Conservation (phyloP, 345 rosid genomes). For the Rhizophora apiculata region DNA sequence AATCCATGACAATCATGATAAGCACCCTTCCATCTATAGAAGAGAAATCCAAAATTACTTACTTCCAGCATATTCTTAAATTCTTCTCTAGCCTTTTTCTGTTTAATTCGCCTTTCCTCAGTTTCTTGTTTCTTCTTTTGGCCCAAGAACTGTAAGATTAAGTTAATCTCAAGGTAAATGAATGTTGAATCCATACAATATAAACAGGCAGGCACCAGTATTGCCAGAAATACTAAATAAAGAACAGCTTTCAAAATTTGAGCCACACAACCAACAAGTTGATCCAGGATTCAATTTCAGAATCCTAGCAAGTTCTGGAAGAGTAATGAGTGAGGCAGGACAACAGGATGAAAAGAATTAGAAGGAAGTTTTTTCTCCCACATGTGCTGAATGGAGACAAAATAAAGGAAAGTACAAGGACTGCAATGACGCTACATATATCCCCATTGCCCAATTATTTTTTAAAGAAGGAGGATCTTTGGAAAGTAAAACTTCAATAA, state of each 20-base stretch:
- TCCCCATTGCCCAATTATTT: too few relatives aligned
- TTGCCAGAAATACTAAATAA: slow-evolving; percentile 12
- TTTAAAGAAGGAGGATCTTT: too few relatives aligned
- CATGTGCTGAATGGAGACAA: too few relatives aligned
- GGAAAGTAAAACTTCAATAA: too few relatives aligned
- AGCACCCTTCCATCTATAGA: background rate
- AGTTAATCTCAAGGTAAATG: slow-evolving; percentile 4
- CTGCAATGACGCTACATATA: too few relatives aligned
- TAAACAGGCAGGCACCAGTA: slow-evolving; percentile 11
- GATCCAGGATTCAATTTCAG: slow-evolving; percentile 6
- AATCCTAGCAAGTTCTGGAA: background rate
- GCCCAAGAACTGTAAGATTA: slow-evolving; percentile 57
- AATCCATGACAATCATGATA: background rate
- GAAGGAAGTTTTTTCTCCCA: background rate
- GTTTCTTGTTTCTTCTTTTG: slow-evolving; percentile 75
- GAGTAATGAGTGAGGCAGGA: background rate
- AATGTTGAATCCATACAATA: slow-evolving; percentile 1
- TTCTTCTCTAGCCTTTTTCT: slow-evolving; percentile 71
- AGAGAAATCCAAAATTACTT: slow-evolving; percentile 25
- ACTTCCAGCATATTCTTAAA: slow-evolving; percentile 86
- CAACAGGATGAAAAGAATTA: background rate
- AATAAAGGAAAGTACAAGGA: too few relatives aligned
- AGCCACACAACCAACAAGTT: slow-evolving; percentile 7
- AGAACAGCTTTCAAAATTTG: slow-evolving; percentile 6
- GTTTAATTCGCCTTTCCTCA: slow-evolving; percentile 71